These are phyloP conservation scores for Triglochin maritima DNA, from an alignment of 106 monocot genomes.

Conservation along the genomic window DNA sequence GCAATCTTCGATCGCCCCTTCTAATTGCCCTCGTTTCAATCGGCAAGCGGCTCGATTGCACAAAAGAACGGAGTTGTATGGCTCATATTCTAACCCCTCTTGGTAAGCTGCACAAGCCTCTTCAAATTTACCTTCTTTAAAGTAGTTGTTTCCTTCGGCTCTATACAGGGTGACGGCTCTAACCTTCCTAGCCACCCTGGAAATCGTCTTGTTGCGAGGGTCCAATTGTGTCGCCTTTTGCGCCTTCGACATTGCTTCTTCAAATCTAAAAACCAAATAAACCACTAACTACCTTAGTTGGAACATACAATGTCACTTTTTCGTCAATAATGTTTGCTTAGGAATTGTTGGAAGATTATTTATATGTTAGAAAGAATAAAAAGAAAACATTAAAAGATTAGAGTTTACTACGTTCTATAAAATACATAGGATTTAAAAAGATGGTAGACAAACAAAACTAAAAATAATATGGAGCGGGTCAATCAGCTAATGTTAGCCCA, in stretches of 20 bases:
- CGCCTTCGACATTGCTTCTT: slow-evolving; percentile 43
- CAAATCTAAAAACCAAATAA: slow-evolving; percentile 31
- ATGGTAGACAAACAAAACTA: too few relatives aligned
- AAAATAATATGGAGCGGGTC: too few relatives aligned
- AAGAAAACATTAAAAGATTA: too few relatives aligned
- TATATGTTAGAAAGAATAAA: too few relatives aligned
- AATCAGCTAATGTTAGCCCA: too few relatives aligned
- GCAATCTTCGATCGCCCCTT: slow-evolving; percentile 68
- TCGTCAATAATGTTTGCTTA: too few relatives aligned
- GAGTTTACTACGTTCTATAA: too few relatives aligned
- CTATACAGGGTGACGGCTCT: slow-evolving; percentile 26
- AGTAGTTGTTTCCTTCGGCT: slow-evolving; percentile 52
- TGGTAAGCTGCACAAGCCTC: slow-evolving; percentile 61
- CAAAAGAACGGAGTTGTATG: slow-evolving; percentile 53
- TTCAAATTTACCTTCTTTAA: slow-evolving; percentile 42
- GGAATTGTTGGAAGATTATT: too few relatives aligned
- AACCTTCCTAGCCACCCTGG: slow-evolving; percentile 19
- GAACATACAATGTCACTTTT: too few relatives aligned
- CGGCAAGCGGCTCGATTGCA: slow-evolving; percentile 70
- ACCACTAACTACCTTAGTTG: too few relatives aligned
- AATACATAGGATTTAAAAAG: too few relatives aligned
- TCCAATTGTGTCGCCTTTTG: slow-evolving; percentile 44
- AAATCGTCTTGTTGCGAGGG: slow-evolving; percentile 35
- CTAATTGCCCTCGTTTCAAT: slow-evolving; percentile 37
- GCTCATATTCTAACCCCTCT: slow-evolving; percentile 50